Evolutionary conservation across 768 basidiomycete genomes (phyloP), one percentile per base, ranked within the genome.

Genomic region (Fomitopsis pulvina): DNA sequence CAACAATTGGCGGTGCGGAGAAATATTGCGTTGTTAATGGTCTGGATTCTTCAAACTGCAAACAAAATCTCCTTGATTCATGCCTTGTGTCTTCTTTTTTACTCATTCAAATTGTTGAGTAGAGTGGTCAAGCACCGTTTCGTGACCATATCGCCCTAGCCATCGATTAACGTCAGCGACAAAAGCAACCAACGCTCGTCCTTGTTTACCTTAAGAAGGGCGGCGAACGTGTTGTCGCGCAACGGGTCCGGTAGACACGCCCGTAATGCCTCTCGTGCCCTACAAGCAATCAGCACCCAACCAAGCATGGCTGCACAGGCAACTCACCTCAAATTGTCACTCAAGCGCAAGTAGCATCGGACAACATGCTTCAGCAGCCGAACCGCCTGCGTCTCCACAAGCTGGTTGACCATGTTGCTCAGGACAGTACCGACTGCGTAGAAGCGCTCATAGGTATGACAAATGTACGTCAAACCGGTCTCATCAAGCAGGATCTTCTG

Each of bases 391-490:
- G 90, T 96, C 69, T 99, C 95, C 47, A 98, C 94, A 43, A 99
- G 78, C 64, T 97, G 92, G 62, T 87, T 88, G 57, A 98, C 96
- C 96, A 99, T 99, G 67, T 96, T 97, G 73, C 89, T 91, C 52
- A 99, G 76, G 14, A 99, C 96, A 7, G 95, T 96, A 16, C 95
- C 96, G 47, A 99, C 96, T 12, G 96, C 96, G 66, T 97, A 98
- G 72, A 99, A 99, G 46, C 96, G 80, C 66, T 99, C 96, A 64
- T 99, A 99, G n/a, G 96, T 99, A 68, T 99, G 96, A 61, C 96
- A 98, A 62, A 98, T 99, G 67, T 99, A 99, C 14, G 92, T 94
- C 52, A 99, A 71, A 18, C 96, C 96, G 2, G 95, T 92, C 68
- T 99, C 96, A 66, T 99, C 96, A 47, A 98, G 77, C 14, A 99